These are phyloP conservation scores for Fusarium marasasianum DNA, from an alignment of 2,329 filamentous ascomycete genomes.

Conservation along the genomic window DNA sequence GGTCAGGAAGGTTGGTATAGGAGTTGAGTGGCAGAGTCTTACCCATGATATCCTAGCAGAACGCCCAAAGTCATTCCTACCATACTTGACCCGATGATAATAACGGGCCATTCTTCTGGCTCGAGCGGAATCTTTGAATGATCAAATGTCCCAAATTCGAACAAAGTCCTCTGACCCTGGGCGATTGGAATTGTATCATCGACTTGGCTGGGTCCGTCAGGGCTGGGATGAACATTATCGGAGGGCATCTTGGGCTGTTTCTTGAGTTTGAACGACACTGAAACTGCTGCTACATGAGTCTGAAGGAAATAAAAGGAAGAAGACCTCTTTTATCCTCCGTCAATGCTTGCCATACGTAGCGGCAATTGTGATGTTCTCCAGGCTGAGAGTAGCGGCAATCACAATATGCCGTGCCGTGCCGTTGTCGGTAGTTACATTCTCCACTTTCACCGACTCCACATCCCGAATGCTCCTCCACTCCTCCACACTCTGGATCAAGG, in stretches of 20 bases:
- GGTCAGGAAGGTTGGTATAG: accelerated
- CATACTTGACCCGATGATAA: background rate
- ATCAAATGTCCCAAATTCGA: background rate
- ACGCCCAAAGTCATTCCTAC: background rate
- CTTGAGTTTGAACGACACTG: accelerated
- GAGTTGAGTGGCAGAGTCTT: background rate
- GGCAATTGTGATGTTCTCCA: background rate
- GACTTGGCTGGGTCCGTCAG: background rate
- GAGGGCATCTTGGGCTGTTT: background rate
- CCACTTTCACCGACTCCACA: background rate
- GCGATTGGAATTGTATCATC: background rate
- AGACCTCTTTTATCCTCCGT: background rate
- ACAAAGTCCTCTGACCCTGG: background rate
- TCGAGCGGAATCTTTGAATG: background rate
- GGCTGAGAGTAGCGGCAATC: background rate
- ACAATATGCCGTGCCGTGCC: background rate
- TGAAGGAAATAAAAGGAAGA: background rate
- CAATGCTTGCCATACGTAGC: background rate
- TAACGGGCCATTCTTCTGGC: background rate
- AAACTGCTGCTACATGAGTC: background rate
- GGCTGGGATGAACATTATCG: accelerated
- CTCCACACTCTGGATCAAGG: background rate
- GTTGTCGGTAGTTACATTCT: no score
- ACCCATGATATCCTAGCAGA: background rate
- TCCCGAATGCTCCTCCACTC: background rate